Percentiles rank a stretch among this genome's conserved stretches.
Evolutionary conservation across 176 grass and related monocot genomes (phyloP).

Genomic region (Oryza punctata): DNA sequence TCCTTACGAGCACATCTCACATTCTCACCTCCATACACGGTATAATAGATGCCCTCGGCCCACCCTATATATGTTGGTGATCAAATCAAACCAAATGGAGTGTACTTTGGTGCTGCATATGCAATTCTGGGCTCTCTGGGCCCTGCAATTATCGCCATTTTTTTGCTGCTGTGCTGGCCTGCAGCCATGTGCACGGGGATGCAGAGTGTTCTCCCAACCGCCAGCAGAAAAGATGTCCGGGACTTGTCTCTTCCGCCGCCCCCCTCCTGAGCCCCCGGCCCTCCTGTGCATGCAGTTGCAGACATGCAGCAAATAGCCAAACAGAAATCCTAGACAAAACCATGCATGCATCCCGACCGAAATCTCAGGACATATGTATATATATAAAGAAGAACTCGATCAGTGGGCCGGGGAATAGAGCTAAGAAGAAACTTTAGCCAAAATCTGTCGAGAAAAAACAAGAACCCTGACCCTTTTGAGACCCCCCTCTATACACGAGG

Average conservation of each 20-base stretch:
- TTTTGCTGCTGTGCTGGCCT: background rate
- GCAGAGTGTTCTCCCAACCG: slow-evolving; percentile 21
- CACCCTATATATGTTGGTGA: too few species aligned
- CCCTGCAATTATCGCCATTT: background rate
- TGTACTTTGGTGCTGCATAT: background rate
- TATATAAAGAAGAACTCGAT: too few species aligned
- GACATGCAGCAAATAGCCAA: background rate
- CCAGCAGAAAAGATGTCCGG: slow-evolving; percentile 12
- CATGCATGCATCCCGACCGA: background rate
- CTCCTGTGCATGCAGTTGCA: background rate
- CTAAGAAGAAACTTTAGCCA: too few species aligned
- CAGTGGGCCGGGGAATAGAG: too few species aligned
- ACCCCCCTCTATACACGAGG: too few species aligned
- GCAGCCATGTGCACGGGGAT: background rate
- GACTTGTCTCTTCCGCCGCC: background rate
- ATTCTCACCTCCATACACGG: too few species aligned
- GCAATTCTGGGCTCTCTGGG: background rate
- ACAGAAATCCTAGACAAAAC: background rate
- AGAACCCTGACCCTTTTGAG: too few species aligned
- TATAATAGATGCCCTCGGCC: too few species aligned
- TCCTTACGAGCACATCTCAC: too few species aligned
- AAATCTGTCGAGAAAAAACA: too few species aligned
- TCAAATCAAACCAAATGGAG: too few species aligned
- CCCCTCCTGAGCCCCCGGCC: background rate
- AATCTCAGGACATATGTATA: background rate